Conservation (phyloP, 768 basidiomycete species). For the Russula sp. region DNA sequence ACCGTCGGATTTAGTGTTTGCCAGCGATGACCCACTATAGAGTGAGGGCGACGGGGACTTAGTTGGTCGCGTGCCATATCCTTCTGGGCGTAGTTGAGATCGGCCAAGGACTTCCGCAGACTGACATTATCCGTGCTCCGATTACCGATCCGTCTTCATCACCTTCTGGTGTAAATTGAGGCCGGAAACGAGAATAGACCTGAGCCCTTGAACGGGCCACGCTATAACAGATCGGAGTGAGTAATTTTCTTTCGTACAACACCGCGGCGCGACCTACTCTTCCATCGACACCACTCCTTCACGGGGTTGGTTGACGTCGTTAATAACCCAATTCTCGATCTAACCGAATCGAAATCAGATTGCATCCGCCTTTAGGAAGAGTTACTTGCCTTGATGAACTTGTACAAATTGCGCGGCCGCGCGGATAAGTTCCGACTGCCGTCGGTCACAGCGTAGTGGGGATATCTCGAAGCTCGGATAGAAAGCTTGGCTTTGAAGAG, state of each 20-base stretch:
- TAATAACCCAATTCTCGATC: slow-evolving; percentile 88
- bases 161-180: slow-evolving; percentile 67
- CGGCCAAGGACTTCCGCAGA: slow-evolving; percentile 71
- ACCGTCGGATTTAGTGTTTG: slow-evolving; percentile 90
- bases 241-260: slow-evolving; percentile 15
- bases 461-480: slow-evolving; percentile 78
- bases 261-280: slow-evolving; percentile 56
- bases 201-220: slow-evolving; percentile 69
- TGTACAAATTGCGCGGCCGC: slow-evolving; percentile 88
- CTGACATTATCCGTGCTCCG: slow-evolving; percentile 92
- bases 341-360: slow-evolving; percentile 35
- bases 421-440: slow-evolving; percentile 71
- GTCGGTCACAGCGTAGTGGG: slow-evolving; percentile 54
- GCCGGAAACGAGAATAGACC: slow-evolving; percentile 53
- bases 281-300: slow-evolving; percentile 87
- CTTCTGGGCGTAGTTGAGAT: slow-evolving; percentile 38
- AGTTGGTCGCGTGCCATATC: slow-evolving; percentile 39
- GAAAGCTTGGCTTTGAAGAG: slow-evolving; percentile 67
- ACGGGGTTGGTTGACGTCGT: slow-evolving; percentile 66
- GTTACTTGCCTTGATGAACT: slow-evolving; percentile 74
- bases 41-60: slow-evolving; percentile 47
- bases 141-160: slow-evolving; percentile 59
- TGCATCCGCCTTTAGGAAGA: slow-evolving; percentile 12
- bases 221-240: slow-evolving; percentile 39
- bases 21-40: slow-evolving; percentile 77